These are phyloP conservation scores for Aspergillus haitiensis DNA, from an alignment of 495 filamentous ascomycete species.

Conservation along the genomic window DNA sequence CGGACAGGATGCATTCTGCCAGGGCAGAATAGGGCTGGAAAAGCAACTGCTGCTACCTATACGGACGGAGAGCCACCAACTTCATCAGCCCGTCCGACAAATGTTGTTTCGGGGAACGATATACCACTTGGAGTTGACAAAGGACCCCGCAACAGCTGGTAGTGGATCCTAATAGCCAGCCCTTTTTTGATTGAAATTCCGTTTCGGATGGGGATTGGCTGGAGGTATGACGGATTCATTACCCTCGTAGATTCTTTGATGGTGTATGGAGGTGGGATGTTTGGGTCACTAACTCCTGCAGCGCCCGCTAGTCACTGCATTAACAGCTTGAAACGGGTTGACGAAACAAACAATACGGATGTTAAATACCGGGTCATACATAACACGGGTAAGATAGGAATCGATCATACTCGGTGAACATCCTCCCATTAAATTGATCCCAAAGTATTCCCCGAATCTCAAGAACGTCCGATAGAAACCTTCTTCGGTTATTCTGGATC, in stretches of 20 bases:
- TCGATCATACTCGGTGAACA: constrained; percentile 7
- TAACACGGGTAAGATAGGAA: constrained; percentile 31
- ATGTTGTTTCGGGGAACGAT: background rate
- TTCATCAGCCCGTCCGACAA: background rate
- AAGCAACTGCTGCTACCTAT: background rate
- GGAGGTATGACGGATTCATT: background rate
- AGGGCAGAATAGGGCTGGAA: background rate
- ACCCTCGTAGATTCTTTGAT: background rate
- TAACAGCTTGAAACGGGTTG: constrained; percentile 23
- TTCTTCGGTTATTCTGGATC: background rate
- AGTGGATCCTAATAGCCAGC: constrained; percentile 11
- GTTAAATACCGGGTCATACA: constrained; percentile 22
- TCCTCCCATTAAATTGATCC: too few relatives aligned
- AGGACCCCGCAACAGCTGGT: constrained; percentile 9
- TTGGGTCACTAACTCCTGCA: constrained; percentile 15
- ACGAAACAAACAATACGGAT: constrained; percentile 16
- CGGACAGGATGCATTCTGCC: background rate
- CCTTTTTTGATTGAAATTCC: background rate
- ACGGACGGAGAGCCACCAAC: background rate
- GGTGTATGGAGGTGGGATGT: constrained; percentile 4
- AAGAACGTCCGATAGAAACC: background rate
- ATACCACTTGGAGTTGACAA: constrained; percentile 12
- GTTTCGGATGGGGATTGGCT: constrained; percentile 5
- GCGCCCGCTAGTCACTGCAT: constrained; percentile 3
- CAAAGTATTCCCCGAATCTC: background rate